Conservation (phyloP, 2,329 filamentous ascomycete genomes). For the Coleophoma crateriformis region DNA sequence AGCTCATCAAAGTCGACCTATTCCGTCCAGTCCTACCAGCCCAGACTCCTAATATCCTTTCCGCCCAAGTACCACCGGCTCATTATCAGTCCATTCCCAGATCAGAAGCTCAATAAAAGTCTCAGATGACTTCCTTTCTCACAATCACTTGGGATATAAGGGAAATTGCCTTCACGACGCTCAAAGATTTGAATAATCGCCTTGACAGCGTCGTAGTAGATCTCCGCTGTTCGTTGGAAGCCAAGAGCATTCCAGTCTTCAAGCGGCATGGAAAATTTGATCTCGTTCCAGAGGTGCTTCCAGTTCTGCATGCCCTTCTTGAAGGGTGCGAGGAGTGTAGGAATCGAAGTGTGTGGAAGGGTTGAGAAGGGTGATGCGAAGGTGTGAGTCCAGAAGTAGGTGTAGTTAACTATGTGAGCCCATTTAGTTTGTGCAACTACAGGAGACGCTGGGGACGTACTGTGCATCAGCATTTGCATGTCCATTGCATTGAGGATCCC, state of each 20-base stretch:
- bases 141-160: slow-evolving; percentile 20
- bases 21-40: too few relatives aligned
- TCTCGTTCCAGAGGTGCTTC: slow-evolving; percentile 23
- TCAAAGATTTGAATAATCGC: slow-evolving; percentile 18
- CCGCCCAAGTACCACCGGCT: too few relatives aligned
- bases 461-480: slow-evolving; percentile 26
- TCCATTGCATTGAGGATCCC: slow-evolving; percentile 19
- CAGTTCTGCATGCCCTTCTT: slow-evolving; percentile 21
- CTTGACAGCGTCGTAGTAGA: slow-evolving; percentile 20
- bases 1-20: too few relatives aligned
- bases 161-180: slow-evolving; percentile 14
- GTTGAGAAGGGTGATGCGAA: slow-evolving; percentile 19
- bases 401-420: slow-evolving; percentile 19
- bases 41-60: too few relatives aligned
- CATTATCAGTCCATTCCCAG: too few relatives aligned
- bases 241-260: slow-evolving; percentile 21
- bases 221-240: slow-evolving; percentile 23
- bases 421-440: not conserved
- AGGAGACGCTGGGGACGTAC: slow-evolving; percentile 7
- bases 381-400: slow-evolving; percentile 20
- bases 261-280: slow-evolving; percentile 7
- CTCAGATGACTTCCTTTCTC: slow-evolving; percentile 23
- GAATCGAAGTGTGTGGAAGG: slow-evolving; percentile 10
- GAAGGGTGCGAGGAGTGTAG: slow-evolving; percentile 15
- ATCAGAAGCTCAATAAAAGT: slow-evolving; percentile 17